A percentile compares a stretch with the other conserved stretches of the same genome.
These are phyloP conservation scores for Hypoxylon sp. DNA, from an alignment of 2,329 filamentous ascomycete genomes.

Conservation along the genomic window DNA sequence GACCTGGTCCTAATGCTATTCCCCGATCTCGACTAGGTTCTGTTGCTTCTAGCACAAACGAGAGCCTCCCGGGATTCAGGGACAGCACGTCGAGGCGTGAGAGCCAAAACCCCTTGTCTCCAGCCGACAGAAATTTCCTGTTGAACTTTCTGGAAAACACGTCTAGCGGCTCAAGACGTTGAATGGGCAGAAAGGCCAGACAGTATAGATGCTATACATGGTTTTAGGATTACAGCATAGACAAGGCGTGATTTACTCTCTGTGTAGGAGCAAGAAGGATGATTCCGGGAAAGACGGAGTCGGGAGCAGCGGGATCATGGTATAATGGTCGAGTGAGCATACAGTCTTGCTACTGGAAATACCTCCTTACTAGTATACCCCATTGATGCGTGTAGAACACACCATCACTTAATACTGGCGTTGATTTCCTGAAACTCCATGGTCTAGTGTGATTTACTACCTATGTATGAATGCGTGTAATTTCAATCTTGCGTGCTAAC, in stretches of 20 bases:
- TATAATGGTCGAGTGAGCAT: no score
- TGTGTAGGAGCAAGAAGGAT: no score
- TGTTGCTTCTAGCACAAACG: constrained; percentile 53
- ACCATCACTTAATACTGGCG: constrained; percentile 18
- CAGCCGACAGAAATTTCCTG: constrained; percentile 78
- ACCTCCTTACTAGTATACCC: constrained; percentile 24
- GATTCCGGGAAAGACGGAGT: no score
- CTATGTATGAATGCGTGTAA: not conserved
- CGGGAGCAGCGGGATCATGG: no score
- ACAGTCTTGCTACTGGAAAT: constrained; percentile 2
- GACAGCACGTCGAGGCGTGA: constrained; percentile 49
- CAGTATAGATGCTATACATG: not conserved
- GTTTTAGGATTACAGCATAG: no score
- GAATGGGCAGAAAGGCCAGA: constrained; percentile 16
- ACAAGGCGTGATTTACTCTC: no score
- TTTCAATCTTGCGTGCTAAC: no score
- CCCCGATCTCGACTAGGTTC: constrained; percentile 53
- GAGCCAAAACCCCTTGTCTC: constrained; percentile 66
- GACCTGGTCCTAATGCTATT: constrained; percentile 28
- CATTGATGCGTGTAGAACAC: constrained; percentile 4
- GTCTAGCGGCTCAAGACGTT: constrained; percentile 51
- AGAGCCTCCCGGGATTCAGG: constrained; percentile 39
- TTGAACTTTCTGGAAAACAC: constrained; percentile 75
- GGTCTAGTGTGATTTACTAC: not conserved
- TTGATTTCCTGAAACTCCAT: not conserved